A percentile compares a stretch with the other conserved stretches of the same genome.
These are phyloP conservation scores for Xylaria bambusicola DNA, from an alignment of 495 filamentous ascomycete species.

Conservation along the genomic window DNA sequence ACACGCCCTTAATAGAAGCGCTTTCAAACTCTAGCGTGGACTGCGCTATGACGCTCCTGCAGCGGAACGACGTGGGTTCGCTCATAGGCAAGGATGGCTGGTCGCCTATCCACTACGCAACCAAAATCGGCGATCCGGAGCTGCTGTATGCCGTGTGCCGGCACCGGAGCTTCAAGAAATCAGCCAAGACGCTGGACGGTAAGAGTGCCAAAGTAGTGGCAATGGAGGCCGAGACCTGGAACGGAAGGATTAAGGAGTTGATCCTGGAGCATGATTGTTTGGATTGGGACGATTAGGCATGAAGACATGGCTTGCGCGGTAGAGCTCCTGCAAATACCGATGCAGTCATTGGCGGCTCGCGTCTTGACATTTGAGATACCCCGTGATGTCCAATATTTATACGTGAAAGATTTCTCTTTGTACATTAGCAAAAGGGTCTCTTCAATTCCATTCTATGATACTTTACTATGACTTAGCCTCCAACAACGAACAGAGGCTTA, in stretches of 20 bases:
- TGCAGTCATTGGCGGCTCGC: not conserved
- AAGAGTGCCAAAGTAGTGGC: conserved; percentile 2
- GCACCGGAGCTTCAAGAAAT: conserved; percentile 4
- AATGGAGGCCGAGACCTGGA: conserved; percentile 4
- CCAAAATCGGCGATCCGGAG: conserved; percentile 7
- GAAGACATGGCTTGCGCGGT: not conserved
- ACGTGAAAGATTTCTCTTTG: not conserved
- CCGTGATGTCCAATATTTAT: not conserved
- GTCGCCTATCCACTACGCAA: conserved; percentile 5
- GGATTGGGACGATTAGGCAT: not conserved
- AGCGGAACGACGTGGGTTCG: not conserved
- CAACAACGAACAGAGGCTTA: not conserved
- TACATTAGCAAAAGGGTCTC: not conserved
- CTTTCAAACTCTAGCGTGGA: conserved; percentile 8
- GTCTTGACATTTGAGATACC: not conserved
- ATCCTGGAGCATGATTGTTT: conserved; percentile 1
- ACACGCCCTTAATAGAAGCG: conserved; percentile 4
- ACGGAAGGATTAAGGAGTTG: conserved; percentile 1
- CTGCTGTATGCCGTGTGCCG: not conserved
- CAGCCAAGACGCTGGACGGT: conserved; percentile 10
- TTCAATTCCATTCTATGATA: not conserved
- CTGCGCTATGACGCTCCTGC: conserved; percentile 3
- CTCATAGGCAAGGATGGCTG: conserved; percentile 4
- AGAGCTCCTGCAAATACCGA: not conserved
- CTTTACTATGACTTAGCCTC: not conserved